These are phyloP conservation scores for Hymenotorrendiella dingleyae DNA, from an alignment of 2,329 filamentous ascomycete species.

Conservation along the genomic window DNA sequence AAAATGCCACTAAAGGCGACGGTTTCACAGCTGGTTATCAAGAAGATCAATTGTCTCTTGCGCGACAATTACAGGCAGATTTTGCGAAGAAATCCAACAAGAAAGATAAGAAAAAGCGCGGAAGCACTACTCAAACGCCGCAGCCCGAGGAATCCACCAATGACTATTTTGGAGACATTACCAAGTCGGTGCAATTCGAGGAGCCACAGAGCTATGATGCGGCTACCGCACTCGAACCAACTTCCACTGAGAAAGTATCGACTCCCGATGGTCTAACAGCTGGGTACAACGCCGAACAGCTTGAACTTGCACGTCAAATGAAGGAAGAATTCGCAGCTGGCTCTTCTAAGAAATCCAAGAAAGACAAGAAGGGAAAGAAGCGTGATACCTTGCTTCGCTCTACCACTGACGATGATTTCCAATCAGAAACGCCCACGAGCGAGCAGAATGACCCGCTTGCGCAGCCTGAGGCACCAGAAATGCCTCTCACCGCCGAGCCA, in stretches of 20 bases:
- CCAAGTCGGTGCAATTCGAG: conserved; percentile 8
- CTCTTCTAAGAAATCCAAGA: conserved; percentile 38
- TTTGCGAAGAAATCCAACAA: conserved; percentile 34
- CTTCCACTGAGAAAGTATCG: conserved; percentile 1
- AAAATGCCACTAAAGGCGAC: conserved; percentile 12
- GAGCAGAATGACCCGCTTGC: not conserved
- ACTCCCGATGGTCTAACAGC: conserved; percentile 15
- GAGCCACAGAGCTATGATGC: conserved; percentile 3
- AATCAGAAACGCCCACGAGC: not conserved
- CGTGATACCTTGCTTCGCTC: conserved; percentile 1
- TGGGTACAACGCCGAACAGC: conserved; percentile 24
- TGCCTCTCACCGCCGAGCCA: conserved; percentile 8
- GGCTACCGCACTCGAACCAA: conserved; percentile 5
- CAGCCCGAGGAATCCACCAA: conserved; percentile 11
- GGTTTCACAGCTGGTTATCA: conserved; percentile 21
- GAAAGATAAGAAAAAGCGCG: conserved; percentile 31
- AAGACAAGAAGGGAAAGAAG: conserved; percentile 34
- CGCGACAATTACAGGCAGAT: conserved; percentile 25
- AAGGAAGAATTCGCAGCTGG: conserved; percentile 25
- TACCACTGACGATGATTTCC: conserved; percentile 1
- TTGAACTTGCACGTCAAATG: conserved; percentile 24
- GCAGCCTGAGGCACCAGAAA: conserved; percentile 5
- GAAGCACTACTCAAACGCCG: conserved; percentile 23
- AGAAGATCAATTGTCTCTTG: conserved; percentile 25
- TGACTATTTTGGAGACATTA: conserved; percentile 16